These are phyloP conservation scores for Vitellaria paradoxa DNA, from an alignment of 179 eudicot genomes.

Conservation along the genomic window DNA sequence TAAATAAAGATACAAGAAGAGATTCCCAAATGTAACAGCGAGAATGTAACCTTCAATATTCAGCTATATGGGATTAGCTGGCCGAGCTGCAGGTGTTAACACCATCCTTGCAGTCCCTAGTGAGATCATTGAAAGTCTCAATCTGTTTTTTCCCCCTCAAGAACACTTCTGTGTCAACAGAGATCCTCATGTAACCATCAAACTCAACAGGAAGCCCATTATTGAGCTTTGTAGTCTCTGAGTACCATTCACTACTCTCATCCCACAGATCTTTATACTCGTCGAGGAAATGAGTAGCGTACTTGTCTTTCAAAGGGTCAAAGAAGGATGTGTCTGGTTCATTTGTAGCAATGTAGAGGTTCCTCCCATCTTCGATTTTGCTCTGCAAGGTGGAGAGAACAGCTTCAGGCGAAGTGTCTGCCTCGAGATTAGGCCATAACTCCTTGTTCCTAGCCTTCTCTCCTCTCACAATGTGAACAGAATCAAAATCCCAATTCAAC, in stretches of 20 bases:
- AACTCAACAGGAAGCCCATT: constrained; percentile 75
- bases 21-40: neutral
- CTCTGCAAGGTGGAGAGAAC: constrained; percentile 52
- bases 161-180: constrained; percentile 92
- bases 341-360: constrained; percentile 74
- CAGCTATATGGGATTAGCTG: constrained; percentile 12
- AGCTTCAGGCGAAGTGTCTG: constrained; percentile 79
- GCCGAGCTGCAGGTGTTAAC: constrained; percentile 67
- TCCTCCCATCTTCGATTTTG: constrained; percentile 84
- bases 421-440: constrained; percentile 85
- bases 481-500: constrained; percentile 91
- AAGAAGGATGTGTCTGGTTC: constrained; percentile 69
- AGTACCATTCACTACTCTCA: constrained; percentile 75
- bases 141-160: constrained; percentile 89
- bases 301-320: constrained; percentile 87
- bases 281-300: constrained; percentile 76
- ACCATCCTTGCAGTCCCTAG: constrained; percentile 94
- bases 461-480: constrained; percentile 80
- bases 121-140: constrained; percentile 91
- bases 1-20: neutral
- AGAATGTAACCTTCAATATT: neutral
- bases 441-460: constrained; percentile 77
- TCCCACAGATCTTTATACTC: constrained; percentile 87
- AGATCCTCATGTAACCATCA: constrained; percentile 92
- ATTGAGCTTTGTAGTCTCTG: constrained; percentile 70